phyloP scores from a whole-genome alignment of 768 basidiomycete species.

The Russula lepida region DNA sequence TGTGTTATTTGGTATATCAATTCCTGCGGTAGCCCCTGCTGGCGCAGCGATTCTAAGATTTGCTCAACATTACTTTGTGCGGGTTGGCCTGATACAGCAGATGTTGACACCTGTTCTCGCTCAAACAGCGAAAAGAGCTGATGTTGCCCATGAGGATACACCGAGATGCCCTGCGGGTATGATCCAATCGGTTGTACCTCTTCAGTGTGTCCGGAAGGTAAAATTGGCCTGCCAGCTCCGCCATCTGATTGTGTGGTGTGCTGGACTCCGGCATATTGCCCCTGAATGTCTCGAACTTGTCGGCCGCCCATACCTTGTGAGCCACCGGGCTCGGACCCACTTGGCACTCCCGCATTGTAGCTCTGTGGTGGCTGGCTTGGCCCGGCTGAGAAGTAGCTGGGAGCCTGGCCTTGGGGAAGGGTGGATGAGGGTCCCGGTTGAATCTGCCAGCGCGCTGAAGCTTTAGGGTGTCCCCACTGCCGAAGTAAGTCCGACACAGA shows the following conservation, averaged over 20 bases:
- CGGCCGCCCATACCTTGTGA: constrained; percentile 10
- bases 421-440: constrained; percentile 21
- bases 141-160: background rate
- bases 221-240: background rate
- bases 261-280: background rate
- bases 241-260: background rate
- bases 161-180: constrained; percentile 1
- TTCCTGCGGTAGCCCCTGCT: background rate
- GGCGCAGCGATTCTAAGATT: background rate
- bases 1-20: background rate
- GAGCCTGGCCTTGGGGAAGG: constrained; percentile 18
- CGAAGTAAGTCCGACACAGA: constrained; percentile 2
- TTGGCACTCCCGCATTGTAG: background rate
- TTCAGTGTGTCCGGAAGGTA: background rate
- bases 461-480: constrained; percentile 10
- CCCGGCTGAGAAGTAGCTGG: constrained; percentile 9
- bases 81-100: background rate
- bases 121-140: background rate
- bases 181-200: background rate
- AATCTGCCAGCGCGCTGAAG: background rate
- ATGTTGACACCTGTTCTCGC: background rate
- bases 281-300: constrained; percentile 1
- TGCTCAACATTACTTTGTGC: background rate
- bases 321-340: background rate
- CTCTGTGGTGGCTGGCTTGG: background rate